Evolutionary conservation across 805 yeast genomes (phyloP), one percentile per base, ranked within the genome.

Genomic region (Zygosaccharomyces gambellarensis): DNA sequence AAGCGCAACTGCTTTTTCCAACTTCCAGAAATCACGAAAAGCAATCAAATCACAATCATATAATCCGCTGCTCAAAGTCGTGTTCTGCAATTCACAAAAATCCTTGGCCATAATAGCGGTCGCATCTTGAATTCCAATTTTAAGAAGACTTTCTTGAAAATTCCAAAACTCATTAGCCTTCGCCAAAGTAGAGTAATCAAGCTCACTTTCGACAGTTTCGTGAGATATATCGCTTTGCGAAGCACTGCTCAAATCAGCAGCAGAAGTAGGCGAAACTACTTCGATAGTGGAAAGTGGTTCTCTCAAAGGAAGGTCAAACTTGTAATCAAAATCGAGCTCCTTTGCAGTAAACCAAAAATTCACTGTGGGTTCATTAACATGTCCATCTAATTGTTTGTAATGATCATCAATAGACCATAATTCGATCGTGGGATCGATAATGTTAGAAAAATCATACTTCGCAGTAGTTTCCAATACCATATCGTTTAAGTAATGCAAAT

Each of bases 381-480:
- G 8, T 34, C 10, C 22, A 17, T 10, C 5, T 6, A 11, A 7
- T 17, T 7, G 22, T 34, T 10, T 21, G 2, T 14, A 34, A 10
- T 7, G 8, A 5, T 40, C n/a, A 5, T 40, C 28, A 19, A 25
- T 27, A 19, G 19, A 29, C 45, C 45, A 42, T 21, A 19, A 8
- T 10, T 30, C 45, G 38, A 42, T 30, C 11, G 45, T 42, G 11
- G 45, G 36, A 19, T 42, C 45, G 3, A 42, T 17, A 4, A 42
- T 25, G 9, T 10, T 21, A n/a, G 36, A 12, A 22, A 25, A 7
- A 4, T 30, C 25, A 34, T 42, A 29, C 17, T 34, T 34, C 10
- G 45, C 5, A 21, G 27, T 42, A 3, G 17, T 11, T 19, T 28
- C 21, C 38, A 42, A 17, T 14, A 17, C 38, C 38, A 34, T 34